phyloP scores from a whole-genome alignment of 2,329 filamentous ascomycete genomes.

The Botrytis deweyae region DNA sequence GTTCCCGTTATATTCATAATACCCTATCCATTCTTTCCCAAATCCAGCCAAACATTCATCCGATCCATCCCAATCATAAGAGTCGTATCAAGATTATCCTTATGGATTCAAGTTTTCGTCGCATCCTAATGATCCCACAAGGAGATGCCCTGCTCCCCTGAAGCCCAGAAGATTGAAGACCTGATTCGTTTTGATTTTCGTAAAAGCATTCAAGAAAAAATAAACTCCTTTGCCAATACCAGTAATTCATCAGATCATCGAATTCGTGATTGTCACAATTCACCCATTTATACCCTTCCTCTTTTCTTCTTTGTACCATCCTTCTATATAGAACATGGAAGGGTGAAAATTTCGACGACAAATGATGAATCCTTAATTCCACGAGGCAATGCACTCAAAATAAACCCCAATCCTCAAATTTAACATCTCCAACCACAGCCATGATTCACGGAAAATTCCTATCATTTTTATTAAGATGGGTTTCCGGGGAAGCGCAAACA shows the following conservation, averaged over 20 bases:
- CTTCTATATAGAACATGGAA: not conserved
- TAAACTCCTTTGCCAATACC: conserved; percentile 13
- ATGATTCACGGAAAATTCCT: not conserved
- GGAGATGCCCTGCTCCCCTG: not conserved
- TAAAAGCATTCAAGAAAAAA: conserved; percentile 16
- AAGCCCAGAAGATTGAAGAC: conserved; percentile 1
- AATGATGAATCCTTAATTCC: not conserved
- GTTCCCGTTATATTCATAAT: conserved; percentile 13
- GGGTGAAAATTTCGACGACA: not conserved
- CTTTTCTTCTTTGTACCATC: conserved; percentile 1
- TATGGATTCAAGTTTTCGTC: not conserved
- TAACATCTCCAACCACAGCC: not conserved
- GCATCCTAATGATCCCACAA: not conserved
- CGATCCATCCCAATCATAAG: conserved; percentile 14
- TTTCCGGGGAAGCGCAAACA: not conserved
- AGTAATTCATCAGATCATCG: conserved; percentile 18
- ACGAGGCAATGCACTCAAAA: not conserved
- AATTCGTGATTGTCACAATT: conserved; percentile 7
- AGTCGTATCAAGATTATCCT: not conserved
- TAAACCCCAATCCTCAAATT: not conserved
- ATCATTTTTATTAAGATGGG: not conserved
- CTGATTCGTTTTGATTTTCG: conserved; percentile 9
- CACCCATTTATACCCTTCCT: conserved; percentile 7
- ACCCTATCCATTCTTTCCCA: conserved; percentile 15
- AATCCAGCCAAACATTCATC: not conserved